Evolutionary conservation across 768 basidiomycete genomes (phyloP), one percentile per base, ranked within the genome.

Genomic region (Lactarius akahatsu): DNA sequence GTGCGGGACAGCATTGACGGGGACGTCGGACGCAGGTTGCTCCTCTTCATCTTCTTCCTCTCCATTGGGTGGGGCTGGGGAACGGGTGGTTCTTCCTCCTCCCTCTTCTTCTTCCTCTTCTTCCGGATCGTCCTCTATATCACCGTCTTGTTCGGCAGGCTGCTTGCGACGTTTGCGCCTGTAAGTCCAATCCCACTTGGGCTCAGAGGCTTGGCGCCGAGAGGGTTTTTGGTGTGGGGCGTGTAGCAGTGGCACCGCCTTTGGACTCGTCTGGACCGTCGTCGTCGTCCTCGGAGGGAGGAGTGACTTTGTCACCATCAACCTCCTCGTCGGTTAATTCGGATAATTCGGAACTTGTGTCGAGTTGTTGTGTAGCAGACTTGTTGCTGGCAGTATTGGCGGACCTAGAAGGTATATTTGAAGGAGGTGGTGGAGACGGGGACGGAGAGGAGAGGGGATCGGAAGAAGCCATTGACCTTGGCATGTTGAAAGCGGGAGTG

Each of bases 181-280:
- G 71, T 82, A 82, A 16, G 86, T 90, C 91, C 92, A 94, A 30
- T 84, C 90, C 92, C 91, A 93, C 90, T 92, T 93, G 62, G 85
- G 85, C 41, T 86, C 86, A 34, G 91, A 90, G 1, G 91, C 86
- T 66, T 91, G 80, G 63, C 87, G 88, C 71, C 87, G 84, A 60
- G 86, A 82, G 72, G 85, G 85, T 74, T 79, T n/a, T 82, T 61
- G 68, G 63, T 55, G 64, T 61, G 40, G 56, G 66, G 30, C 59
- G 56, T 65, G 59, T 70, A 67, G 38, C 43, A 18, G 30, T 26
- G 5, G 62, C 15, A 52, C 75, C 72, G 70, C 72, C 73, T 23
- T 73, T 64, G 10, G 68, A 26, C 32, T 40, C 65, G 61, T 72
- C 70, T 55, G 66, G 70, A 47, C 62, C 71, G 52, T 70, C 66